These are phyloP conservation scores for Leishmania major DNA, from an alignment of 208 protist genomes.

Conservation along the genomic window DNA sequence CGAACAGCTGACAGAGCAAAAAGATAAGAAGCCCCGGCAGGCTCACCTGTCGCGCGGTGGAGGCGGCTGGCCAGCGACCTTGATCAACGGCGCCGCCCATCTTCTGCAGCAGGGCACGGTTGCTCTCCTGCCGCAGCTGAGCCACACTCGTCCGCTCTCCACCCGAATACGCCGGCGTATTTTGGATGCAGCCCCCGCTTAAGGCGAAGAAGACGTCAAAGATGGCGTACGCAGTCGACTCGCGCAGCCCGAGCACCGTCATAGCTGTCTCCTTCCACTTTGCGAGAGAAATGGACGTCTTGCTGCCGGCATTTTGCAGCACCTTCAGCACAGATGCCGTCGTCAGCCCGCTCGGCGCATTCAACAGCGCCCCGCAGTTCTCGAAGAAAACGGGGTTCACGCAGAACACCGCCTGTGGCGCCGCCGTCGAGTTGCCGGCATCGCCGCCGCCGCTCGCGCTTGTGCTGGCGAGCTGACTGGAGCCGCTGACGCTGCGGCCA, in stretches of 20 bases:
- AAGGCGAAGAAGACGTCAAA: constrained; percentile 91
- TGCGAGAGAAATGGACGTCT: constrained; percentile 74
- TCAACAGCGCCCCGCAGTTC: constrained; percentile 77
- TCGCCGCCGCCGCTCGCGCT: constrained; percentile 2
- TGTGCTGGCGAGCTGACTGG: constrained; percentile 13
- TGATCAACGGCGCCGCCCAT: constrained; percentile 88
- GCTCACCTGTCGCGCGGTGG: constrained; percentile 74
- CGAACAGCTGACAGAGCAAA: constrained; percentile 80
- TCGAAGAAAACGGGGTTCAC: constrained; percentile 88
- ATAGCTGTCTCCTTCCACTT: constrained; percentile 81
- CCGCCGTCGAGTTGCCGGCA: constrained; percentile 21
- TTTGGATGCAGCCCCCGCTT: constrained; percentile 81
- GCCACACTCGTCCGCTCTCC: constrained; percentile 51
- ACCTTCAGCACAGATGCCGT: constrained; percentile 77
- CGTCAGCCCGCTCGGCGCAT: constrained; percentile 71
- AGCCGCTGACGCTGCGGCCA: constrained; percentile 27
- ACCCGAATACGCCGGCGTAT: constrained; percentile 47
- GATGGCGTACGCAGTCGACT: constrained; percentile 68
- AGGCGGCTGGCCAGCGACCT: constrained; percentile 62
- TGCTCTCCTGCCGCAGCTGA: constrained; percentile 85
- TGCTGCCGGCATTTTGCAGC: constrained; percentile 61
- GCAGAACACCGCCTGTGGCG: constrained; percentile 68
- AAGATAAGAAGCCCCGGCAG: constrained; percentile 84
- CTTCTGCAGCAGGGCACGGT: constrained; percentile 74
- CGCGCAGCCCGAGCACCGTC: constrained; percentile 64